These are phyloP conservation scores for Nicotiana otophora DNA, from an alignment of 257 asterid genomes.

Conservation along the genomic window DNA sequence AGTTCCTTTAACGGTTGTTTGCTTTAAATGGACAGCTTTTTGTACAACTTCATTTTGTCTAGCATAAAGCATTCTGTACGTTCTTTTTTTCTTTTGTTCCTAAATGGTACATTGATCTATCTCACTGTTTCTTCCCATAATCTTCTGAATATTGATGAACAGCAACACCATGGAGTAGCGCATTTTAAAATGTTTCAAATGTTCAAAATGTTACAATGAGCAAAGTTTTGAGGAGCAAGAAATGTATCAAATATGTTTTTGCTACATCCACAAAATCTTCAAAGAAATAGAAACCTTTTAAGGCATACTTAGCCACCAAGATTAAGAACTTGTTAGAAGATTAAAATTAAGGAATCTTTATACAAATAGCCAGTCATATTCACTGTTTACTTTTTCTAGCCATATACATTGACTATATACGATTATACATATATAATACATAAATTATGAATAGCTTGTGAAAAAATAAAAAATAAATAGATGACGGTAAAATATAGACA, in stretches of 20 bases:
- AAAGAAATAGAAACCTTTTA: not conserved
- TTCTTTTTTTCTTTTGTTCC: not conserved
- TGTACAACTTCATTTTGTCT: too few species aligned
- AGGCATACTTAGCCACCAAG: not conserved
- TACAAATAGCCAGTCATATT: too few species aligned
- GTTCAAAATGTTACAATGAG: not conserved
- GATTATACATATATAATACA: too few species aligned
- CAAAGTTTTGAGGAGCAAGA: not conserved
- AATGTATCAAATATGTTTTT: not conserved
- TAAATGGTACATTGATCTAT: not conserved
- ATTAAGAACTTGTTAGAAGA: not conserved
- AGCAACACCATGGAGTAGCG: not conserved
- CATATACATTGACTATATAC: too few species aligned
- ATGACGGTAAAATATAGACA: not conserved
- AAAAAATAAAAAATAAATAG: not conserved
- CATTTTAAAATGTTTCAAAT: not conserved
- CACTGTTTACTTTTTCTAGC: too few species aligned
- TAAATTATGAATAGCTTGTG: not conserved
- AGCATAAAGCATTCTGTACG: not conserved
- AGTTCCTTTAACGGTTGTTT: too few species aligned
- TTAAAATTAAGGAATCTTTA: too few species aligned
- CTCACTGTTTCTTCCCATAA: not conserved
- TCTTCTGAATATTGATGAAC: not conserved
- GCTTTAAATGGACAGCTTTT: too few species aligned
- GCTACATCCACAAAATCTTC: not conserved